Percentiles rank a stretch among this genome's conserved stretches.
Conservation (phyloP, 1,139 yeast genomes). For the Kodamaea derodonti region DNA sequence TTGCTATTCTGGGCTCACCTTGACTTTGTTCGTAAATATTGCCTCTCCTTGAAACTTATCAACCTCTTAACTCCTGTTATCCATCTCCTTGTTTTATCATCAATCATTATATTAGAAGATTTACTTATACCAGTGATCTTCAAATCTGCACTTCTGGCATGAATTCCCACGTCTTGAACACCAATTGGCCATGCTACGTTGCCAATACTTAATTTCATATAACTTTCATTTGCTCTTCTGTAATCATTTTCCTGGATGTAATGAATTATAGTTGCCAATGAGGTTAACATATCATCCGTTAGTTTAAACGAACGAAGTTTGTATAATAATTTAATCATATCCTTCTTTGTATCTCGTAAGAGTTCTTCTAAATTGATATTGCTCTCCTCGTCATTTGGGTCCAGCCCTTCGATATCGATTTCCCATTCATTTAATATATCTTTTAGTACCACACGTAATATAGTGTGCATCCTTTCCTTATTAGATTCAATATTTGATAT, state of each 20-base stretch:
- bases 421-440: constrained; percentile 46
- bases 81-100: constrained; percentile 76
- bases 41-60: constrained; percentile 52
- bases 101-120: constrained; percentile 73
- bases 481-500: constrained; percentile 25
- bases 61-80: constrained; percentile 69
- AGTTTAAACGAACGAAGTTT: constrained; percentile 51
- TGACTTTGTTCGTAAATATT: no score
- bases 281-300: constrained; percentile 41
- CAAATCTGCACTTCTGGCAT: constrained; percentile 57
- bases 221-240: constrained; percentile 61
- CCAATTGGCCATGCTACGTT: constrained; percentile 95
- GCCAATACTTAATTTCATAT: constrained; percentile 76
- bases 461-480: constrained; percentile 30
- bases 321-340: constrained; percentile 58
- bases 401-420: constrained; percentile 2
- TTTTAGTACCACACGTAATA: constrained; percentile 50
- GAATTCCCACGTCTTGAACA: constrained; percentile 74
- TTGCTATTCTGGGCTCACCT: no score
- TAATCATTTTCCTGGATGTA: constrained; percentile 55
- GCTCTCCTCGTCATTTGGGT: constrained; percentile 6
- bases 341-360: constrained; percentile 53
- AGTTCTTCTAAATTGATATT: constrained; percentile 11
- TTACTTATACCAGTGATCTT: constrained; percentile 38
- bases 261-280: constrained; percentile 57